Evolutionary conservation across 176 grass and related monocot species (phyloP).

Genomic region (Oryza australiensis): DNA sequence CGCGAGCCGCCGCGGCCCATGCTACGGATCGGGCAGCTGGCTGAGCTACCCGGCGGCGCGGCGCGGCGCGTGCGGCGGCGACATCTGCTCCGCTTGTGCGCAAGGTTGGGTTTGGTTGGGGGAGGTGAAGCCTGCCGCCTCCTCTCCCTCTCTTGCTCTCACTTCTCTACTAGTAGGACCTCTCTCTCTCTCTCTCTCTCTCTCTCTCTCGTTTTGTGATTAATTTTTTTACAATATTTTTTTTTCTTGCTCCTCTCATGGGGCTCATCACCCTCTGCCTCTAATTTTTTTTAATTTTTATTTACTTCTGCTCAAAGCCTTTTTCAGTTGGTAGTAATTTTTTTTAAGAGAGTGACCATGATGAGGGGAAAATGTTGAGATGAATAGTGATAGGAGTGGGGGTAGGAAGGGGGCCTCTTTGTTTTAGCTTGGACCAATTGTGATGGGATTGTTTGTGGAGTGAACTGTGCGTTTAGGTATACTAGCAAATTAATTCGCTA

Average conservation of each 20-base stretch:
- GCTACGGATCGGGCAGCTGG: not conserved
- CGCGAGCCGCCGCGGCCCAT: slow-evolving; percentile 53
- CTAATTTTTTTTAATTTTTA: not conserved
- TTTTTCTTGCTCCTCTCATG: not conserved
- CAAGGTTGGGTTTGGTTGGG: not conserved
- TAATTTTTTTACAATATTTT: not conserved
- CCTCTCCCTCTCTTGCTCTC: not conserved
- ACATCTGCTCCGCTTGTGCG: slow-evolving; percentile 23
- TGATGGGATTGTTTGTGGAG: slow-evolving; percentile 23
- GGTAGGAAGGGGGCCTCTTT: not conserved
- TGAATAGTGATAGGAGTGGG: slow-evolving; percentile 33
- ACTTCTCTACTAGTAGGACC: not conserved
- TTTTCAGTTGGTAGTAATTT: not conserved
- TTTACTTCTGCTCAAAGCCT: not conserved
- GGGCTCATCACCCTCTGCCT: not conserved
- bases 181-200: not conserved
- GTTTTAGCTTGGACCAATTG: not conserved
- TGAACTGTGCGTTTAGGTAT: not conserved
- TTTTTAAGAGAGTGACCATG: not conserved
- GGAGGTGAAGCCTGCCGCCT: not conserved
- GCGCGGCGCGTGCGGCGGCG: slow-evolving; percentile 4
- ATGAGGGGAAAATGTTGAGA: not conserved
- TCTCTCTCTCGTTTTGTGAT: not conserved
- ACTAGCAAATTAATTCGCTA: too few relatives aligned
- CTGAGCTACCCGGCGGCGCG: slow-evolving; percentile 27